A percentile compares a stretch with the other conserved stretches of the same genome.
These are phyloP conservation scores for Carex littledalei DNA, from an alignment of 176 grass and related monocot species.

Conservation along the genomic window DNA sequence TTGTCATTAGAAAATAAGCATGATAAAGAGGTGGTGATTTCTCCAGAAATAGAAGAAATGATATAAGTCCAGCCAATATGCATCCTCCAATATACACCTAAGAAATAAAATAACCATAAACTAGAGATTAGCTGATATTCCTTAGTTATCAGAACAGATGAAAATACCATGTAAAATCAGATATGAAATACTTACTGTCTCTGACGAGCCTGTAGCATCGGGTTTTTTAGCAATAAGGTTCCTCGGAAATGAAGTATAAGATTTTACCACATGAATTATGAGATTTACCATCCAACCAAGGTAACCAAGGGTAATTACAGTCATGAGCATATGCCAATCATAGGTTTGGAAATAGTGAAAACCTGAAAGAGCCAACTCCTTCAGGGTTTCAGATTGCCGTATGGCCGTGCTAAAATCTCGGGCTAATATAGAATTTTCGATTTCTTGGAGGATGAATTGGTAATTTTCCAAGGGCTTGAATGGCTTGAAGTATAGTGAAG, in stretches of 20 bases:
- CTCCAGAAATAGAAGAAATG: conserved; percentile 66
- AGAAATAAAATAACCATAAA: conserved; percentile 22
- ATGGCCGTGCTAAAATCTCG: conserved; percentile 67
- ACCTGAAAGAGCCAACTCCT: conserved; percentile 73
- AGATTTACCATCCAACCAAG: conserved; percentile 96
- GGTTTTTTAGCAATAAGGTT: conserved; percentile 47
- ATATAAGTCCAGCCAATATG: conserved; percentile 55
- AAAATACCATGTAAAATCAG: background rate
- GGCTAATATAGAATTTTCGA: conserved; percentile 75
- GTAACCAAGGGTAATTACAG: conserved; percentile 88
- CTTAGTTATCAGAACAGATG: background rate
- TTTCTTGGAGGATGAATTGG: conserved; percentile 45
- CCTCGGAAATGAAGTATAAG: conserved; percentile 54
- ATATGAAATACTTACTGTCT: conserved; percentile 44
- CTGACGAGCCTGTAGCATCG: conserved; percentile 32
- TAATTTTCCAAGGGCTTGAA: conserved; percentile 78
- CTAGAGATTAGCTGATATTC: background rate
- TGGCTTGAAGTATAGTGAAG: conserved; percentile 79
- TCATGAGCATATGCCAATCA: conserved; percentile 97
- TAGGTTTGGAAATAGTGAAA: conserved; percentile 99
- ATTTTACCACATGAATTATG: conserved; percentile 75
- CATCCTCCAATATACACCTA: conserved; percentile 81
- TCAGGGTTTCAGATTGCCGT: conserved; percentile 59
- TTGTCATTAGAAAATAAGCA: conserved; percentile 80
- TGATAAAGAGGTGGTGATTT: conserved; percentile 88